Conservation (phyloP, 768 basidiomycete genomes). For the Hydnum rufescens region DNA sequence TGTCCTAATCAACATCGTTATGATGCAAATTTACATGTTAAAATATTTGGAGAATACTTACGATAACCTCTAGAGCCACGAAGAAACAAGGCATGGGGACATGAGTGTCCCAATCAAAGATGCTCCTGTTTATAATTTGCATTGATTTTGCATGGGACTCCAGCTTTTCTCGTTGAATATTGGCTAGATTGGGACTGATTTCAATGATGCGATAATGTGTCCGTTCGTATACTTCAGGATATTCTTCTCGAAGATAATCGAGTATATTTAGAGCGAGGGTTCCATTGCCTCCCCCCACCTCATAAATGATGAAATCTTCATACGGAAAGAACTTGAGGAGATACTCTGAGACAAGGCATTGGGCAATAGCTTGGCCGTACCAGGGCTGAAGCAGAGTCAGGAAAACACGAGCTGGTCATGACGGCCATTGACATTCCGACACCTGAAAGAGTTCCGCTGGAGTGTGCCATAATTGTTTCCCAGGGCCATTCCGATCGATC, state of each 20-base stretch:
- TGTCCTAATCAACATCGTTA: constrained; percentile 60
- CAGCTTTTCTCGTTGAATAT: constrained; percentile 50
- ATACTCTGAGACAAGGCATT: constrained; percentile 79
- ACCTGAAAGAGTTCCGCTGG: constrained; percentile 97
- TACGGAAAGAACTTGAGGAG: constrained; percentile 91
- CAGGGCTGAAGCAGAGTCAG: constrained; percentile 41
- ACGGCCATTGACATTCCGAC: constrained; percentile 11
- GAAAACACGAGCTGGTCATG: background rate
- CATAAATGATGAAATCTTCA: constrained; percentile 88
- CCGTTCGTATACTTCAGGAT: constrained; percentile 85
- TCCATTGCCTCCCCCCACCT: constrained; percentile 95
- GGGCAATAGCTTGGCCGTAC: constrained; percentile 81
- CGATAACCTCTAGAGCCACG: constrained; percentile 86
- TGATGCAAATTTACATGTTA: background rate
- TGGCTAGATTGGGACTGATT: constrained; percentile 64
- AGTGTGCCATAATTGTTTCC: constrained; percentile 94
- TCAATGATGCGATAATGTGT: constrained; percentile 91
- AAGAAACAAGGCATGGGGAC: constrained; percentile 81
- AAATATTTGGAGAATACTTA: constrained; percentile 24
- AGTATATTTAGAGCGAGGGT: constrained; percentile 82
- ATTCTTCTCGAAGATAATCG: constrained; percentile 48
- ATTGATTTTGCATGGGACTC: constrained; percentile 43
- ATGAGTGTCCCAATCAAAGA: constrained; percentile 63
- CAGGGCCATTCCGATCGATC: constrained; percentile 31
- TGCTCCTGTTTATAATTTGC: constrained; percentile 49